Evolutionary conservation across 257 asterid species (phyloP).

Genomic region (Osmanthus fragrans): DNA sequence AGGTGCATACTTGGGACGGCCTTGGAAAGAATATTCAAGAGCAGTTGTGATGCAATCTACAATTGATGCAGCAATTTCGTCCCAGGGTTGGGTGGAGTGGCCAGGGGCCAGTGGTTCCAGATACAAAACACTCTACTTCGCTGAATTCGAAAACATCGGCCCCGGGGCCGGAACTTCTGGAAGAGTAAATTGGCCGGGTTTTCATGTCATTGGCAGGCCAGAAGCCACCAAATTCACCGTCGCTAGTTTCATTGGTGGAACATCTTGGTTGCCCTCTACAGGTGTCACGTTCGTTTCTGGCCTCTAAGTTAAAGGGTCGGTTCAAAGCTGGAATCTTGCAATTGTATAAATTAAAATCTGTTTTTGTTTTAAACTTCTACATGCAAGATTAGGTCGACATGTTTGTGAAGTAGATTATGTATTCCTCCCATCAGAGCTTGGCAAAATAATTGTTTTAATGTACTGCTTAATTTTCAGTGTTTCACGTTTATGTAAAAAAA

Average conservation of each 20-base stretch:
- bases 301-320: slow-evolving; percentile 21
- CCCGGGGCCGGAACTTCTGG: slow-evolving; percentile 43
- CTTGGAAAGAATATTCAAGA: slow-evolving; percentile 62
- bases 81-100: slow-evolving; percentile 76
- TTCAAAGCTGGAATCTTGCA: neutral
- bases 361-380: too few relatives aligned
- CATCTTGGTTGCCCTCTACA: slow-evolving; percentile 70
- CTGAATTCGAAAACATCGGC: slow-evolving; percentile 55
- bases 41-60: slow-evolving; percentile 64
- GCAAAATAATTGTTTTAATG: neutral
- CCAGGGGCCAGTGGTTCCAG: slow-evolving; percentile 43
- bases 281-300: slow-evolving; percentile 63
- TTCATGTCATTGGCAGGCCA: slow-evolving; percentile 33
- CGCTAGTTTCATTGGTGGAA: slow-evolving; percentile 50
- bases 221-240: slow-evolving; percentile 64
- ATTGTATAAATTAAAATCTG: too few relatives aligned
- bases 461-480: neutral
- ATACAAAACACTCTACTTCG: slow-evolving; percentile 49
- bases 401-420: neutral
- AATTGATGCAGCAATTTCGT: slow-evolving; percentile 47
- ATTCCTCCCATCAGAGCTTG: too few relatives aligned
- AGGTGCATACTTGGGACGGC: slow-evolving; percentile 52
- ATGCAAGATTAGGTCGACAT: neutral
- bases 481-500: neutral
- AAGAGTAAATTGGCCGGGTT: slow-evolving; percentile 65